Evolutionary conservation across 2,329 filamentous ascomycete genomes (phyloP).

Genomic region (Aspergillus neotritici): DNA sequence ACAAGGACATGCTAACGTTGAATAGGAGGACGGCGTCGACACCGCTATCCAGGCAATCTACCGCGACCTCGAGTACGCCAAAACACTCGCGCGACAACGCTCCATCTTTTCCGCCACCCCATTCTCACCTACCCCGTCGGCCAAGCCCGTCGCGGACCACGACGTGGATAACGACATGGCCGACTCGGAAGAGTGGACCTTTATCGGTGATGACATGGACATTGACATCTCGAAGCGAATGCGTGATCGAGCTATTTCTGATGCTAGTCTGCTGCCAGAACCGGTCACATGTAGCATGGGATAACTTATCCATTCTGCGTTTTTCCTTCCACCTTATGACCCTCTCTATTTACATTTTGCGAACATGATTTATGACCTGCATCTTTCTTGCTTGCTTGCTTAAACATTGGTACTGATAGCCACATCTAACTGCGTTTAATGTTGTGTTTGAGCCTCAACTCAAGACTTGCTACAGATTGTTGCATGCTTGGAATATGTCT

Average conservation of each 20-base stretch:
- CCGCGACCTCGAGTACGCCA: conserved; percentile 89
- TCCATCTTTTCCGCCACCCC: conserved; percentile 32
- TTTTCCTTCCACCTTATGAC: too few species aligned
- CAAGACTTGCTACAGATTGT: too few species aligned
- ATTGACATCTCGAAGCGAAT: conserved; percentile 35
- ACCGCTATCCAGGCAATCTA: conserved; percentile 89
- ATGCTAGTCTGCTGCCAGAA: conserved; percentile 19
- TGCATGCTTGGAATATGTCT: too few species aligned
- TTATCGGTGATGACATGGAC: conserved; percentile 63
- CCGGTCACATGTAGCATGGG: conserved; percentile 5
- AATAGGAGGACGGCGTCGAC: conserved; percentile 80
- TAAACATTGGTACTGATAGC: too few species aligned
- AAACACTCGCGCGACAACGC: conserved; percentile 67
- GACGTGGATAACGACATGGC: conserved; percentile 49
- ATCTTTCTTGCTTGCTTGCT: too few species aligned
- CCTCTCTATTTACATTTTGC: too few species aligned
- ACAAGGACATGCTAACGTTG: conserved; percentile 19
- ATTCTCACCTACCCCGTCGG: conserved; percentile 29
- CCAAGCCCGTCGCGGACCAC: conserved; percentile 34
- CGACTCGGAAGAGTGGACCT: conserved; percentile 82
- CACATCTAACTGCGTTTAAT: too few species aligned
- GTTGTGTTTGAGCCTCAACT: too few species aligned
- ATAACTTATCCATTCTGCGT: neutral
- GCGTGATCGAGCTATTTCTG: conserved; percentile 27
- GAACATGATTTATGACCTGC: too few species aligned